Base-by-base conservation (phyloP, 352 stramenopile genomes). In the Phytophthora foliorum region DNA sequence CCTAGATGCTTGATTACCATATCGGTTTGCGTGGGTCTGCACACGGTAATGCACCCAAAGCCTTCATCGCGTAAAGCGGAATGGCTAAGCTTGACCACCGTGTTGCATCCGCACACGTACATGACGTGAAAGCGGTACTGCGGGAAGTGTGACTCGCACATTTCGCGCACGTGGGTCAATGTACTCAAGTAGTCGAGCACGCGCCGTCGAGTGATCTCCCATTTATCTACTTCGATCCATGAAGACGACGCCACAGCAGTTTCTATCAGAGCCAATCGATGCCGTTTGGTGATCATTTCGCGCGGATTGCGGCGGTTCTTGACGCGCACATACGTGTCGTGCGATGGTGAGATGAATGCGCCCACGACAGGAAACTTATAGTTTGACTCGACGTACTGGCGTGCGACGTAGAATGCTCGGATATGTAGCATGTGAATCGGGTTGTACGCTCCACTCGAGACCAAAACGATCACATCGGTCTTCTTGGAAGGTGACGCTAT, bases 141-240 rank as follows among this genome's bases (percentile, higher is more conserved):
- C 0, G 74, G 57, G 44, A 94, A 94, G 34, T 92, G 82, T 14
- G 75, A 63, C 39, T 92, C 80, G 48, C 86, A 94, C 77, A 92
- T 91, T 66, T 94, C 84, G 31, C 82, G 75, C 24, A 90, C 77
- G 57, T 93, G 86, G 1, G 73, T 89, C 50, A 94, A 66, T 31
- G 82, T 92, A 49, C 82, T 92, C 27, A 92, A 74, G 57, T 94
- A 94, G 61, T 94, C 84, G 22, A 92, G 65, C 45, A 94, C 86
- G 19, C 86, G 70, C 6, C 86, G 64, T 9, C 86, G 75, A 65
- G 84, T 94, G 63, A 92, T 92, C 66, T 92, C 86, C 84, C 86
- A 91, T 62, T 92, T 94, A 70, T 94, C 83, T n/a, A 89, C 84
- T 66, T 94, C 81, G 54, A 94, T 92, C 86, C 86, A 94, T 14